Base-by-base conservation (phyloP, 148 eudicot genomes). In the Polygonum maritimum region DNA sequence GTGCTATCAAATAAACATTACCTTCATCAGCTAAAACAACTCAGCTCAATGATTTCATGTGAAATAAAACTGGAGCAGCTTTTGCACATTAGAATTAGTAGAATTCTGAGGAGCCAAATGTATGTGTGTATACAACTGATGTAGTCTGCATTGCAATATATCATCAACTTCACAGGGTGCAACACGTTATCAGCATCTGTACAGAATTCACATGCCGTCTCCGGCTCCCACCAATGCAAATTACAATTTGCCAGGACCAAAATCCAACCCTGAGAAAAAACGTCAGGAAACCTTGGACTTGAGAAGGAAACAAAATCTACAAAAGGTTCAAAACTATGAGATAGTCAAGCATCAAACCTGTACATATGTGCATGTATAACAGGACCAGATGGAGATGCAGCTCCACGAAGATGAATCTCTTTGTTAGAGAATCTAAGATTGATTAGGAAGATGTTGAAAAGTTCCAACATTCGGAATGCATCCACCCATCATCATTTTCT, bases 401-500 rank as follows among this genome's bases (percentile, higher is more conserved):
- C 40, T 39, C 40, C 70, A 18, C 31, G 10, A 6, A 26, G 26
- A 26, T 26, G 36, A 31, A 22, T 26, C 15, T 22, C 31, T 31
- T 3, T 31, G 36, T 60, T 36, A 26, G 26, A 10, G 38, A 60
- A 26, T 70, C 75, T 72, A 76, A 45, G 76, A 75, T 82, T 83
- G 87, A 78, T 94, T 94, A 76, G 98, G 98, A 79, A 95, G 98
- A 81, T 90, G 97, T 10, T 89, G 89, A 83, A 92, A 86, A 48
- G 98, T 95, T 55, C 90, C 91, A 15, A 79, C 70, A 78, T 95
- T 92, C 16, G 98, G 98, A 77, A 85, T 84, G 79, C 97, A 95
- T 13, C 98, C 98, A 78, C 90, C 92, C 75, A 79, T 82, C 98
- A 95, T 90, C 98, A 95, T 95, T 83, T 81, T 91, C 86, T 95